Evolutionary conservation across 2,329 filamentous ascomycete genomes (phyloP).

Genomic region (Aspergillus udagawae): DNA sequence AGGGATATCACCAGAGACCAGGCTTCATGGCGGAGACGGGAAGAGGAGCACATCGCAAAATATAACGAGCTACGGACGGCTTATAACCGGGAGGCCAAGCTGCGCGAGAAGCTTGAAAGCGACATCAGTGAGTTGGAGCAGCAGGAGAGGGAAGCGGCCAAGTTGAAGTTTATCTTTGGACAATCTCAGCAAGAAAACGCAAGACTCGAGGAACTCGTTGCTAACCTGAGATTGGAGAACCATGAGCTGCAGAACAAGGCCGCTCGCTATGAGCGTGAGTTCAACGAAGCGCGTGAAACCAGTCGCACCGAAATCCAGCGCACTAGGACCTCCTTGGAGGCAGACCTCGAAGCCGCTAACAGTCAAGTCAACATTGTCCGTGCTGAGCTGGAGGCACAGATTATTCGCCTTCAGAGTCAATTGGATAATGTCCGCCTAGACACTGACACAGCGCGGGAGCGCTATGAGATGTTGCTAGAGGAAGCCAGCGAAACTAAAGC

Average conservation of each 20-base stretch:
- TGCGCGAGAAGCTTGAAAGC: conserved; percentile 56
- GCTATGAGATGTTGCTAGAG: conserved; percentile 79
- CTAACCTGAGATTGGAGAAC: conserved; percentile 51
- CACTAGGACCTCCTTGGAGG: conserved; percentile 71
- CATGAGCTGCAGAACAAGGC: conserved; percentile 67
- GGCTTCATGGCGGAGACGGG: conserved; percentile 67
- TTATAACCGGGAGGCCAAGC: conserved; percentile 65
- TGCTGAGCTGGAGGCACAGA: conserved; percentile 75
- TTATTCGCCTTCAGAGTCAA: conserved; percentile 67
- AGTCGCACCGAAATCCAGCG: conserved; percentile 77
- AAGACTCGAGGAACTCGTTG: conserved; percentile 58
- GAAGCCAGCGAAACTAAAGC: conserved; percentile 69
- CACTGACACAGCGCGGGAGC: conserved; percentile 73
- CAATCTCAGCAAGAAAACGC: conserved; percentile 56
- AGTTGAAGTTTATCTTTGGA: conserved; percentile 75
- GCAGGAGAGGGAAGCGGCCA: conserved; percentile 71
- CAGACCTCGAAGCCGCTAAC: conserved; percentile 77
- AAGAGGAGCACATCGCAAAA: conserved; percentile 53
- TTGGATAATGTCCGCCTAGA: conserved; percentile 75
- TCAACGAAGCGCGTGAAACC: conserved; percentile 76
- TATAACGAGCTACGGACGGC: conserved; percentile 54
- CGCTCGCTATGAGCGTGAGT: conserved; percentile 71
- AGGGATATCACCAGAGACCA: conserved; percentile 80
- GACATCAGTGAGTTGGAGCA: conserved; percentile 60
- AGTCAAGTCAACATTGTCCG: conserved; percentile 80